Percentiles rank a stretch among this genome's conserved stretches.
Evolutionary conservation across 768 basidiomycete species (phyloP).

Genomic region (Phlegmacium glaucopus): DNA sequence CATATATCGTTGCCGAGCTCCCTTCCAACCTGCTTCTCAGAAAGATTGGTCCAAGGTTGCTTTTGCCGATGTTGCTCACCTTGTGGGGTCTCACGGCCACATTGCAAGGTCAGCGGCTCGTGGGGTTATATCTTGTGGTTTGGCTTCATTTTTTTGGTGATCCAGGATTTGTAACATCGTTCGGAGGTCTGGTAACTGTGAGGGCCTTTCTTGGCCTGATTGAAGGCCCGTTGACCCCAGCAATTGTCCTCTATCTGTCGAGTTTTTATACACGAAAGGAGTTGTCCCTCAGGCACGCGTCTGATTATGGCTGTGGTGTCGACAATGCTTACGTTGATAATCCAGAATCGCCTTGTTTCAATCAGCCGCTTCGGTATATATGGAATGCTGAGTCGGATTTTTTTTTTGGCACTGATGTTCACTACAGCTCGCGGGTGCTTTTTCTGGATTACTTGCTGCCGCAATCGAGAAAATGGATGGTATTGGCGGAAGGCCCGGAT

Average conservation of each 20-base stretch:
- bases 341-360: slow-evolving; percentile 39
- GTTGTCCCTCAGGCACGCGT: slow-evolving; percentile 20
- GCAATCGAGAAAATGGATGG: slow-evolving; percentile 57
- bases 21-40: slow-evolving; percentile 44
- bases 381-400: neutral
- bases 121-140: no score
- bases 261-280: slow-evolving; percentile 29
- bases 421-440: slow-evolving; percentile 47
- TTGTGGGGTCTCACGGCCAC: slow-evolving; percentile 49
- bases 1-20: slow-evolving; percentile 44
- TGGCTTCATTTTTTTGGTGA: neutral
- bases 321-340: neutral
- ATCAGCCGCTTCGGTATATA: slow-evolving; percentile 32
- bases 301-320: neutral
- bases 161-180: slow-evolving; percentile 39
- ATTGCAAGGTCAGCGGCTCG: slow-evolving; percentile 36
- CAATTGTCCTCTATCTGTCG: slow-evolving; percentile 36
- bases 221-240: slow-evolving; percentile 41
- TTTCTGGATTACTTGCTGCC: slow-evolving; percentile 63
- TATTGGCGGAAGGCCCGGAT: slow-evolving; percentile 46
- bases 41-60: slow-evolving; percentile 41
- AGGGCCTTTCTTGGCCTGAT: slow-evolving; percentile 51
- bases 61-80: slow-evolving; percentile 46
- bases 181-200: slow-evolving; percentile 42
- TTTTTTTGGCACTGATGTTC: neutral